Conservation (phyloP, 805 yeast genomes). For the Ogataea pignaliae region DNA sequence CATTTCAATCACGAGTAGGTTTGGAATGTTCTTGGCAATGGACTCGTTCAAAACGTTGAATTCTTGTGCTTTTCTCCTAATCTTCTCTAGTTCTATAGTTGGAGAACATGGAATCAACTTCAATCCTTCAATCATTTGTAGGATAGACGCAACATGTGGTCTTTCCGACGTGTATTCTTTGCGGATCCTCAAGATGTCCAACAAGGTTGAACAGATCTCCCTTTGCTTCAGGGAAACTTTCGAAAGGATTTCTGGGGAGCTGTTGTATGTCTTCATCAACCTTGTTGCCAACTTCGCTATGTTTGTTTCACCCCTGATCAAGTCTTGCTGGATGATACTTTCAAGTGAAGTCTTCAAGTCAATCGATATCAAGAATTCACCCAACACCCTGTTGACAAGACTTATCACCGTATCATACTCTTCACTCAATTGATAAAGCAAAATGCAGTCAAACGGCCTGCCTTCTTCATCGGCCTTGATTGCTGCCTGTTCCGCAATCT, state of each 20-base stretch:
- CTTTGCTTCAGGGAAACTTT: slow-evolving; percentile 51
- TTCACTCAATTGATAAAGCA: slow-evolving; percentile 82
- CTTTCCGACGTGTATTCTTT: slow-evolving; percentile 45
- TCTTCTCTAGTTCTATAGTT: slow-evolving; percentile 46
- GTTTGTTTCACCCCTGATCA: slow-evolving; percentile 39
- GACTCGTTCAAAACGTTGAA: slow-evolving; percentile 61
- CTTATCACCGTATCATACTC: slow-evolving; percentile 78
- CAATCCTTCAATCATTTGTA: slow-evolving; percentile 52
- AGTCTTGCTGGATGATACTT: slow-evolving; percentile 15
- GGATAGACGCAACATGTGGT: slow-evolving; percentile 44
- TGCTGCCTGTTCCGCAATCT: slow-evolving; percentile 83
- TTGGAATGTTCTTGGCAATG: slow-evolving; percentile 75
- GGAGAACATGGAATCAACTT: slow-evolving; percentile 60
- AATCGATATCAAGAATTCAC: slow-evolving; percentile 69
- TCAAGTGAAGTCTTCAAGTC: slow-evolving; percentile 36
- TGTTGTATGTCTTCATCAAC: slow-evolving; percentile 41
- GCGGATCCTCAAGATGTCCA: slow-evolving; percentile 67
- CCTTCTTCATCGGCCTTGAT: slow-evolving; percentile 88
- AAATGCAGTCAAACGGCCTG: slow-evolving; percentile 75
- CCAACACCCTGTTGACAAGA: slow-evolving; percentile 68
- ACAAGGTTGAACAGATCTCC: slow-evolving; percentile 59
- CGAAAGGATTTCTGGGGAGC: slow-evolving; percentile 56
- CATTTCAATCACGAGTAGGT: slow-evolving; percentile 76
- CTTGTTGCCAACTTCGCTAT: slow-evolving; percentile 44
- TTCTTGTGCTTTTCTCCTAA: slow-evolving; percentile 65